phyloP scores from a whole-genome alignment of 495 filamentous ascomycete species.

The Cercophora samala region DNA sequence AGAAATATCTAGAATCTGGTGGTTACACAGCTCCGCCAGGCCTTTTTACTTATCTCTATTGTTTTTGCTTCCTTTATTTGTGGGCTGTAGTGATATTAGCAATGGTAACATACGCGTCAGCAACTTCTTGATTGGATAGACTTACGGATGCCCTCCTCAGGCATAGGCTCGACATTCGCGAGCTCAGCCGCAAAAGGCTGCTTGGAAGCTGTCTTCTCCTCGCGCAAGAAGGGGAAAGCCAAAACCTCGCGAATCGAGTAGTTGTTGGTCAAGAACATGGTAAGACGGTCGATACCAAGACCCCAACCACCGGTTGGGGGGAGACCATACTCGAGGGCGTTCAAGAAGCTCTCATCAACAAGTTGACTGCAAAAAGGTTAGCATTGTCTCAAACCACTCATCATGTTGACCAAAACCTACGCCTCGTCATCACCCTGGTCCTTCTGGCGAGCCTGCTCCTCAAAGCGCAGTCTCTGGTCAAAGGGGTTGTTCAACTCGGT shows the following conservation, averaged over 20 bases:
- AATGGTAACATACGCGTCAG: neutral
- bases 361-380: slow-evolving; percentile 52
- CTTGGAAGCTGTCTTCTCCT: slow-evolving; percentile 40
- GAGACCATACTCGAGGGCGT: slow-evolving; percentile 65
- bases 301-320: slow-evolving; percentile 96
- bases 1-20: neutral
- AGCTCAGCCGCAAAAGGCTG: slow-evolving; percentile 63
- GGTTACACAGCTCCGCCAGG: neutral
- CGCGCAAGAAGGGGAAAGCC: slow-evolving; percentile 70
- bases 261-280: slow-evolving; percentile 96
- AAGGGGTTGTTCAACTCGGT: slow-evolving; percentile 98
- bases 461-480: slow-evolving; percentile 88
- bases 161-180: slow-evolving; percentile 58
- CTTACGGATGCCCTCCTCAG: slow-evolving; percentile 69
- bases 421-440: slow-evolving; percentile 96
- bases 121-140: slow-evolving; percentile 19
- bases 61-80: neutral
- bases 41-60: neutral
- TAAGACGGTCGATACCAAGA: slow-evolving; percentile 92
- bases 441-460: slow-evolving; percentile 95
- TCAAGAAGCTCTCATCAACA: slow-evolving; percentile 91
- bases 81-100: neutral
- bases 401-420: slow-evolving; percentile 5
- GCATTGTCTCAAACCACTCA: neutral
- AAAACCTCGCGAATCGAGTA: slow-evolving; percentile 95